Conservation (phyloP, 768 basidiomycete species). For the Cystobasidium ongulense region DNA sequence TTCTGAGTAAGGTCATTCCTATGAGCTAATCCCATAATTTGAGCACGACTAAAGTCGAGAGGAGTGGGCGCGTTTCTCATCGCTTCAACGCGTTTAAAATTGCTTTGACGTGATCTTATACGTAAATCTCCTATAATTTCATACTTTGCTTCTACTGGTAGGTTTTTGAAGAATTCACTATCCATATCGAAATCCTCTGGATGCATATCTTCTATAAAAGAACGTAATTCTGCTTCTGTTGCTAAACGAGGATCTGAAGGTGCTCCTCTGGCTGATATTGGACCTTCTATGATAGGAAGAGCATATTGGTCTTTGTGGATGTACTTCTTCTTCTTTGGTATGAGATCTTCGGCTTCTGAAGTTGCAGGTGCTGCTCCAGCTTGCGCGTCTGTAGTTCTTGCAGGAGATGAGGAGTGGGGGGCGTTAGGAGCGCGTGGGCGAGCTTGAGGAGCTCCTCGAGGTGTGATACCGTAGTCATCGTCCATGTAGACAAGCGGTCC, state of each 20-base stretch:
- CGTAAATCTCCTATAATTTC: conserved; percentile 95
- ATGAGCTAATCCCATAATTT: conserved; percentile 81
- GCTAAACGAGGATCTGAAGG: conserved; percentile 84
- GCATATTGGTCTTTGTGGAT: conserved; percentile 67
- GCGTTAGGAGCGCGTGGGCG: not conserved
- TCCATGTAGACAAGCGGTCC: conserved; percentile 63
- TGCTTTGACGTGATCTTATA: conserved; percentile 87
- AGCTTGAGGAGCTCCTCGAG: conserved; percentile 52
- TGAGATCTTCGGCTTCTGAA: conserved; percentile 38
- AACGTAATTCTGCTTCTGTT: conserved; percentile 84
- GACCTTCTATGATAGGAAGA: conserved; percentile 73
- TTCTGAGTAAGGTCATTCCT: conserved; percentile 88
- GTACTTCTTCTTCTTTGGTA: conserved; percentile 46
- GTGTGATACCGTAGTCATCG: conserved; percentile 49
- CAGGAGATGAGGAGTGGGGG: conserved; percentile 44
- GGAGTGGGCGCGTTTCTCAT: conserved; percentile 81
- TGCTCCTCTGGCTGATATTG: conserved; percentile 57
- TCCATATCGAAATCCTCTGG: conserved; percentile 90
- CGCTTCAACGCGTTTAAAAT: conserved; percentile 76
- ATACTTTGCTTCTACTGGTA: conserved; percentile 94
- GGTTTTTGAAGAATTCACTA: conserved; percentile 77
- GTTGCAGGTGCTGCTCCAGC: not conserved
- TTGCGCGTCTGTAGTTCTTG: conserved; percentile 41
- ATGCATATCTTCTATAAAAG: conserved; percentile 91
- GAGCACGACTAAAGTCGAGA: conserved; percentile 90